Base-by-base conservation (phyloP, 345 rosid species). In the Durio zibethinus region DNA sequence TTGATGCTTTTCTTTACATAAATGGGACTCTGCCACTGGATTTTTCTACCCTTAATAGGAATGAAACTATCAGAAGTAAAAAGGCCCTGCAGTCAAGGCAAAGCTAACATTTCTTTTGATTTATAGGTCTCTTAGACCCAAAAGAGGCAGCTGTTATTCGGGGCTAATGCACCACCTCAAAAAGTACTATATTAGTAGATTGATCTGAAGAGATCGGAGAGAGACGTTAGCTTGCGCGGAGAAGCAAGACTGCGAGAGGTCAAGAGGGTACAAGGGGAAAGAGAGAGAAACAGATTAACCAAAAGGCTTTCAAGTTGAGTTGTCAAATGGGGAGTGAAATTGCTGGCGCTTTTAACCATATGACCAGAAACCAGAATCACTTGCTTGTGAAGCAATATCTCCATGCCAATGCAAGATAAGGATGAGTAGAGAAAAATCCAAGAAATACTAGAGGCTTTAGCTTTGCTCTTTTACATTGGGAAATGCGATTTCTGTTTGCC, bases 361-460 rank as follows among this genome's bases (percentile, higher is more conserved):
- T 54, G 75, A 75, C 76, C 73, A 69, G 74, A 52, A 76, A 65
- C 57, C 73, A 54, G 75, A 68, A 78, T 81, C 82, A 78, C 82
- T 86, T 80, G 86, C 78, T 67, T 66, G 81, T 80, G 80, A 76
- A 79, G 77, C 85, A 82, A 80, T 12, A 77, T 78, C 62, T 80
- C 77, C 40, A 42, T 47, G 31, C 66, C 73, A 57, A 61, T 65
- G 70, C 77, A 64, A 72, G 82, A 38, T 21, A 47, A 74, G 59
- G 54, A 72, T 11, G 45, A 78, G 15, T 53, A 9, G 48, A 65
- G 59, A 79, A 81, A 77, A 75, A 83, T 53, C 82, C 80, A 76
- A 82, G 81, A 85, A 79, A 73, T 42, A 53, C 23, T 64, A 36
- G 47, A 21, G 68, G 72, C 35, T 76, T 36, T 73, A 15, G 67